These are phyloP conservation scores for Phytophthora foliorum DNA, from an alignment of 352 stramenopile genomes.

Conservation along the genomic window DNA sequence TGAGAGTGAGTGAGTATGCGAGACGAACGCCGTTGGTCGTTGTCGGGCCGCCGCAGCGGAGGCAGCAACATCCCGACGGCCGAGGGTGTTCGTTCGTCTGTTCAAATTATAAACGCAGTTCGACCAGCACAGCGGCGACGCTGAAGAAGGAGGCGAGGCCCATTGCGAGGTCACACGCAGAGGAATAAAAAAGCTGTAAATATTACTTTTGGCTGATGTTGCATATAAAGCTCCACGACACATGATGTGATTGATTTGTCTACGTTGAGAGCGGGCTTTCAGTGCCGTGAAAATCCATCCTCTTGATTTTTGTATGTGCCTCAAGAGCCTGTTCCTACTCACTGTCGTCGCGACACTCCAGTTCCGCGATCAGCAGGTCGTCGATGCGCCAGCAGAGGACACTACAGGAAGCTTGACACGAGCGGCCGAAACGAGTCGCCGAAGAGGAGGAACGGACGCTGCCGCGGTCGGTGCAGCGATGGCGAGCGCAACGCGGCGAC, in stretches of 20 bases:
- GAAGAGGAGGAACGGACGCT: not conserved
- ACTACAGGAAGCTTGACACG: not conserved
- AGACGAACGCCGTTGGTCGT: constrained; percentile 11
- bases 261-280: constrained; percentile 1
- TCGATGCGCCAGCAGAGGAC: constrained; percentile 16
- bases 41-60: constrained; percentile 24
- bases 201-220: constrained; percentile 21
- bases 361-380: constrained; percentile 9
- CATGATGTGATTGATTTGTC: too few species aligned
- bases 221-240: constrained; percentile 13
- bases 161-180: constrained; percentile 1
- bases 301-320: constrained; percentile 16
- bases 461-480: not conserved
- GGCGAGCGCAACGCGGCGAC: constrained; percentile 8
- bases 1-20: constrained; percentile 32
- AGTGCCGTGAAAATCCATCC: not conserved
- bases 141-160: not conserved
- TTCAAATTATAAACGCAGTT: constrained; percentile 27
- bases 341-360: constrained; percentile 2
- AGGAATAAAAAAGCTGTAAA: constrained; percentile 20
- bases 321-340: too few species aligned
- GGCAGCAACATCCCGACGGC: constrained; percentile 13
- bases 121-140: constrained; percentile 3
- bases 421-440: constrained; percentile 9
- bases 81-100: constrained; percentile 5